Base-by-base conservation (phyloP, 768 basidiomycete genomes). In the Russula olivacea region DNA sequence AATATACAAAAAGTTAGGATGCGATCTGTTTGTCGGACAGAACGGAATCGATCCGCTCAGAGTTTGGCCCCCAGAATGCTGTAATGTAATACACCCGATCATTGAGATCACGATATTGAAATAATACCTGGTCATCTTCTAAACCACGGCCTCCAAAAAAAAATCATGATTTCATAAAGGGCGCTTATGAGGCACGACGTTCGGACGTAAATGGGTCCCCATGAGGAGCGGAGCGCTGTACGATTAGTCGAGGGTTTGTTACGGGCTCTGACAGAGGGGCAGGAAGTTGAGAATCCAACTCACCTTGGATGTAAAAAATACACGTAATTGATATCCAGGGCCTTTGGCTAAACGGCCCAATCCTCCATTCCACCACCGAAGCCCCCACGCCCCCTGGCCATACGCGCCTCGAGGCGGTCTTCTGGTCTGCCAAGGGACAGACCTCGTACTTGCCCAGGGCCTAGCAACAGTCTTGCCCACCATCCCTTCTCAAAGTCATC, bases 341-440 rank as follows among this genome's bases (percentile, higher is more conserved):
- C 19, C 15, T 9, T 28, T 38, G 32, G 19, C 55, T 64, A 65
- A 10, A 65, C 49, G 15, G 59, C 78, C 85, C 85, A 86, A 38
- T 86, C 86, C 66, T 84, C 85, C 64, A 77, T 74, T 68, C 67
- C 76, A 25, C 77, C 76, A n/a, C 77, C 77, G 28, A 69, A 71
- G 47, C 75, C 76, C 38, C 74, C 73, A 56, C 77, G 74, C 15
- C 68, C 76, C 45, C 83, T 73, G 47, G 74, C 74, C 15, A 62
- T 63, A 19, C 59, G 59, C 8, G 59, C 54, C 55, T 69, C 68
- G 73, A 82, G 74, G 68, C 82, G 75, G 56, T 84, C 84, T 66
- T 83, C 83, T 56, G 78, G 70, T 64, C 78, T 74, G 56, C 83
- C 81, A 53, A 61, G 5, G 7, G 59, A 61, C 43, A 67, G 36